phyloP scores from a whole-genome alignment of 768 basidiomycete species.

The Phlebiopsis flavidoalba region DNA sequence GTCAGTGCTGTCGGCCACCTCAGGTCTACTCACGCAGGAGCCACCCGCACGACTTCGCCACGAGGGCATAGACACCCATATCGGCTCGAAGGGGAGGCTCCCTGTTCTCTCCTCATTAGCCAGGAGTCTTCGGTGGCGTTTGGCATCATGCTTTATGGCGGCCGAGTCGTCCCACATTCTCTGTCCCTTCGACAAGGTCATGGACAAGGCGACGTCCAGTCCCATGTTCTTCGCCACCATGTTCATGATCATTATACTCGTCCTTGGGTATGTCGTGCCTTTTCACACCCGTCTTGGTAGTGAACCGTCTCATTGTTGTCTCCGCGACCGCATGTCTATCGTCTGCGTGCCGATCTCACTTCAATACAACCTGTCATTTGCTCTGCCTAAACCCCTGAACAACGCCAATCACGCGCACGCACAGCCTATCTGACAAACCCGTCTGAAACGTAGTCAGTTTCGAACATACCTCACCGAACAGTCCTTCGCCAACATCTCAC shows the following conservation, averaged over 20 bases:
- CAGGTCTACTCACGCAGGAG: conserved; percentile 7
- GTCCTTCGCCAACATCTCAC: conserved; percentile 93
- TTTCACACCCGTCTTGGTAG: conserved; percentile 11
- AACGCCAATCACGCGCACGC: conserved; percentile 4
- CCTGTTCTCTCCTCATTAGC: conserved; percentile 48
- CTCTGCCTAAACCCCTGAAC: not conserved
- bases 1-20: conserved; percentile 20
- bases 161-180: conserved; percentile 42
- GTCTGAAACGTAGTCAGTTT: conserved; percentile 87
- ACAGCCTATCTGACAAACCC: conserved; percentile 95
- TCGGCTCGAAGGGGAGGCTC: conserved; percentile 35
- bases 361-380: not conserved
- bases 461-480: conserved; percentile 95
- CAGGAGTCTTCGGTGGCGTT: conserved; percentile 44
- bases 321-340: not conserved
- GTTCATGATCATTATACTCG: conserved; percentile 60
- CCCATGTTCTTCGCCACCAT: conserved; percentile 67
- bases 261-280: conserved; percentile 55
- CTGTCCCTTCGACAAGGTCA: conserved; percentile 40
- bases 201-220: conserved; percentile 60
- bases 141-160: conserved; percentile 21
- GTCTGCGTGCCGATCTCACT: not conserved
- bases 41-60: conserved; percentile 11
- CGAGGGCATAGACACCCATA: conserved; percentile 20
- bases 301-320: conserved; percentile 7